Conservation (phyloP, 2,329 filamentous ascomycete species). For the Scedosporium apiospermum region DNA sequence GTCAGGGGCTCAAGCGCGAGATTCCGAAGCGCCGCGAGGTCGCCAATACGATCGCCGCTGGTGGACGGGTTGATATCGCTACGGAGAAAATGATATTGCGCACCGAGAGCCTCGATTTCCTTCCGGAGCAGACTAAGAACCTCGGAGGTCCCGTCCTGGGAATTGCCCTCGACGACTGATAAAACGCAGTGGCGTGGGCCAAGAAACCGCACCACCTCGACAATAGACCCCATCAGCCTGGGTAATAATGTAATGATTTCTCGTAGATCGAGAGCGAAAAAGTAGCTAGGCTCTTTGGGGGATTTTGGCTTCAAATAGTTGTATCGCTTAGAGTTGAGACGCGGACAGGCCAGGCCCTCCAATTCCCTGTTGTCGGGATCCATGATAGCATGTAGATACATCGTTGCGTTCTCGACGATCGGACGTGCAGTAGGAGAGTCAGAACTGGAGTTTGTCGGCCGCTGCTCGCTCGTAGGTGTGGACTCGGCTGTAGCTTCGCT, state of each 20-base stretch:
- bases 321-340: neutral
- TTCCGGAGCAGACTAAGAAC: constrained; percentile 30
- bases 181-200: constrained; percentile 38
- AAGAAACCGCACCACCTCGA: constrained; percentile 38
- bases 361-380: constrained; percentile 14
- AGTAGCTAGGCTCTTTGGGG: neutral
- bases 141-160: constrained; percentile 39
- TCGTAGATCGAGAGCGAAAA: constrained; percentile 4
- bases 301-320: neutral
- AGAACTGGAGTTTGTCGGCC: neutral
- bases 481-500: neutral
- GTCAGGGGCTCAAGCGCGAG: constrained; percentile 38
- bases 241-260: neutral
- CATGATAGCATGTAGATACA: constrained; percentile 20
- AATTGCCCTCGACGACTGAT: constrained; percentile 43
- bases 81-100: constrained; percentile 29
- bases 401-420: neutral
- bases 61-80: constrained; percentile 32
- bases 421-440: neutral
- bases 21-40: constrained; percentile 42
- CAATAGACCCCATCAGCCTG: constrained; percentile 30
- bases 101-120: constrained; percentile 24
- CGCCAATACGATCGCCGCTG: constrained; percentile 31
- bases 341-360: constrained; percentile 20
- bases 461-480: neutral